Evolutionary conservation across 108 stramenopile species (phyloP).

Genomic region (Skeletonema potamos): DNA sequence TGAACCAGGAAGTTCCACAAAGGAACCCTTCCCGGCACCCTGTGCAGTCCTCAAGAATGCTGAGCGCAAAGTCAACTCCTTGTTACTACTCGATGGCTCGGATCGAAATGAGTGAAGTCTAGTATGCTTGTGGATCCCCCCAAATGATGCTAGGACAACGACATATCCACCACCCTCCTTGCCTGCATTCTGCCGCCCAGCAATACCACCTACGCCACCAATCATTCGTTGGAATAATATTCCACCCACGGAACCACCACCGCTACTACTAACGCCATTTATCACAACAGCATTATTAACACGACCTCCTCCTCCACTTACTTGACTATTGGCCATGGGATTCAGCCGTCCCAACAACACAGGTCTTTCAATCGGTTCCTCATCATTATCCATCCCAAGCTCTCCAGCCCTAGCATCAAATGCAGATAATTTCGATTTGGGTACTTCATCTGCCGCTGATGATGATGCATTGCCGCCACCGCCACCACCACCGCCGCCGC

Average conservation of each 20-base stretch:
- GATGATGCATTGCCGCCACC: background rate
- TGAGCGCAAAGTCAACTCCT: conserved; percentile 23
- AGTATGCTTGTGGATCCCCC: conserved; percentile 69
- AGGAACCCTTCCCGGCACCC: conserved; percentile 27
- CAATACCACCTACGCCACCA: conserved; percentile 22
- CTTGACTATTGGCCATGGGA: background rate
- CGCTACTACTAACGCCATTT: conserved; percentile 2
- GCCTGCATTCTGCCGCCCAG: background rate
- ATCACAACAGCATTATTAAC: conserved; percentile 19
- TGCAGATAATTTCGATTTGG: conserved; percentile 20
- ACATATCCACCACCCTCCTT: conserved; percentile 41
- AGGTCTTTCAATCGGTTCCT: conserved; percentile 35
- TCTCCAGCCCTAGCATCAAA: conserved; percentile 47
- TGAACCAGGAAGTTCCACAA: conserved; percentile 80
- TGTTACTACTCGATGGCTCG: conserved; percentile 10
- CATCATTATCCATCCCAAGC: conserved; percentile 24
- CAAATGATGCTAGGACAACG: conserved; percentile 69
- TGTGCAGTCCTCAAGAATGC: conserved; percentile 23
- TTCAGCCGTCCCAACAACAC: conserved; percentile 37
- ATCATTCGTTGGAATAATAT: conserved; percentile 36
- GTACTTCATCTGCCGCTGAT: background rate
- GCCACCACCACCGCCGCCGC: background rate
- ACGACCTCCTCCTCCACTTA: background rate
- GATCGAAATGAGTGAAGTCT: conserved; percentile 75
- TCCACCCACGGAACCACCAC: conserved; percentile 35